phyloP scores from a whole-genome alignment of 2,329 filamentous ascomycete genomes.

The Fonsecaea multimorphosa region DNA sequence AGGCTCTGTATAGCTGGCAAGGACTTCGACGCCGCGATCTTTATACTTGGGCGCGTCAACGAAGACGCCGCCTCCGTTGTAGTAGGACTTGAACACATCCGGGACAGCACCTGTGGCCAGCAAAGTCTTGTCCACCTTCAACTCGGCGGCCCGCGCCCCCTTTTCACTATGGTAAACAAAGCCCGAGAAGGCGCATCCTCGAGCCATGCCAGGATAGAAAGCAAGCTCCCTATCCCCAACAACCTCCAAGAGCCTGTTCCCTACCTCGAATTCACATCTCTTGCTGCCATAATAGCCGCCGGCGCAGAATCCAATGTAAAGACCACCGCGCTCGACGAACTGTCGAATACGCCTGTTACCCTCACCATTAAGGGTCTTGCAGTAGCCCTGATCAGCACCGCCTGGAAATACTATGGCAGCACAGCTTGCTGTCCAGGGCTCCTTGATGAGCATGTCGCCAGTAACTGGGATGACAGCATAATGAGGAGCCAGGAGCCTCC shows the following conservation, averaged over 20 bases:
- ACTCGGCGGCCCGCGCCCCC: slow-evolving; percentile 74
- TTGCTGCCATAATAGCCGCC: slow-evolving; percentile 88
- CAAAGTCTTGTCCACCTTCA: slow-evolving; percentile 68
- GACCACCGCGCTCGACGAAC: slow-evolving; percentile 83
- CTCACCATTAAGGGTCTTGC: slow-evolving; percentile 81
- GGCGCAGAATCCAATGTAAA: slow-evolving; percentile 90
- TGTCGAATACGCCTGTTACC: slow-evolving; percentile 85
- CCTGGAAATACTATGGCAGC: slow-evolving; percentile 90
- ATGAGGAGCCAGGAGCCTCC: slow-evolving; percentile 82
- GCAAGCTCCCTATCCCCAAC: slow-evolving; percentile 81
- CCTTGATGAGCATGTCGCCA: slow-evolving; percentile 78
- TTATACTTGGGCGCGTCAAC: slow-evolving; percentile 72
- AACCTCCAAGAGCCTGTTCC: slow-evolving; percentile 80
- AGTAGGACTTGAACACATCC: slow-evolving; percentile 76
- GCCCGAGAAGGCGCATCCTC: slow-evolving; percentile 84
- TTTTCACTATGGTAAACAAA: slow-evolving; percentile 90
- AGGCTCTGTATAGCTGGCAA: slow-evolving; percentile 78
- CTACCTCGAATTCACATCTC: slow-evolving; percentile 90
- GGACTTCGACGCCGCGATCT: slow-evolving; percentile 73
- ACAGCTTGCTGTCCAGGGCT: slow-evolving; percentile 88
- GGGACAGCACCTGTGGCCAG: slow-evolving; percentile 63
- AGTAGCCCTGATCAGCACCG: slow-evolving; percentile 92
- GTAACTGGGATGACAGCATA: slow-evolving; percentile 91
- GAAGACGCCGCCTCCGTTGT: slow-evolving; percentile 94
- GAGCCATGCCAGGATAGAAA: slow-evolving; percentile 86